These are phyloP conservation scores for Apophysomyces ossiformis DNA, from an alignment of 371 early-diverging fungal genomes.

Conservation along the genomic window DNA sequence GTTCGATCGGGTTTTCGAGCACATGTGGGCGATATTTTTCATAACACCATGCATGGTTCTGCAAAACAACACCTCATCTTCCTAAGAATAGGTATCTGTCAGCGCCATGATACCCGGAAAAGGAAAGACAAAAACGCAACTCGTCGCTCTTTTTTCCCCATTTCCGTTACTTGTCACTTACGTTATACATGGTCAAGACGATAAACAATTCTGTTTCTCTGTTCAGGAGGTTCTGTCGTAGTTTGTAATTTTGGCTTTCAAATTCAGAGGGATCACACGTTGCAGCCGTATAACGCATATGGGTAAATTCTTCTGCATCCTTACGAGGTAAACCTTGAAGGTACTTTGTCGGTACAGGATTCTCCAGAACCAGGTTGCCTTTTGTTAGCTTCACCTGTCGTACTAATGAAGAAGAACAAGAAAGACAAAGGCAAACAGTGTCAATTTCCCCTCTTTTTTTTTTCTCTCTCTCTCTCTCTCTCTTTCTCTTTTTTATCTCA, in stretches of 20 bases:
- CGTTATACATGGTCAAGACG: slow-evolving; percentile 95
- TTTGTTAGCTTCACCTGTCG: slow-evolving; percentile 66
- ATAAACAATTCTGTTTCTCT: slow-evolving; percentile 86
- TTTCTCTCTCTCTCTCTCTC: too few species aligned
- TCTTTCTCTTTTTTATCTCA: too few species aligned
- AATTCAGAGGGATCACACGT: slow-evolving; percentile 90
- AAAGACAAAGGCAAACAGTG: not conserved
- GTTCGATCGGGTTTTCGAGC: slow-evolving; percentile 75
- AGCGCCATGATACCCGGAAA: not conserved
- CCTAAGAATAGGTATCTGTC: slow-evolving; percentile 40
- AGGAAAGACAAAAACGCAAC: not conserved
- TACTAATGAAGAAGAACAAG: slow-evolving; percentile 16
- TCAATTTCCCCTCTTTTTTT: not conserved
- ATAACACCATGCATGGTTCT: slow-evolving; percentile 89
- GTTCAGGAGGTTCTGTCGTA: slow-evolving; percentile 78
- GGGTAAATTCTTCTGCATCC: slow-evolving; percentile 72
- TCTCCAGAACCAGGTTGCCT: slow-evolving; percentile 80
- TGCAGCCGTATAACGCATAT: slow-evolving; percentile 83
- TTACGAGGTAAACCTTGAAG: slow-evolving; percentile 62
- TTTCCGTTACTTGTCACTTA: slow-evolving; percentile 34
- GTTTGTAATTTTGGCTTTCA: slow-evolving; percentile 69
- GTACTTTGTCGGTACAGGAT: slow-evolving; percentile 71
- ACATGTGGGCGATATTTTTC: slow-evolving; percentile 91
- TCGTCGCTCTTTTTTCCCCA: not conserved
- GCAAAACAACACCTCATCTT: slow-evolving; percentile 89